Conservation (phyloP, 352 stramenopile genomes). For the Phytophthora pini region DNA sequence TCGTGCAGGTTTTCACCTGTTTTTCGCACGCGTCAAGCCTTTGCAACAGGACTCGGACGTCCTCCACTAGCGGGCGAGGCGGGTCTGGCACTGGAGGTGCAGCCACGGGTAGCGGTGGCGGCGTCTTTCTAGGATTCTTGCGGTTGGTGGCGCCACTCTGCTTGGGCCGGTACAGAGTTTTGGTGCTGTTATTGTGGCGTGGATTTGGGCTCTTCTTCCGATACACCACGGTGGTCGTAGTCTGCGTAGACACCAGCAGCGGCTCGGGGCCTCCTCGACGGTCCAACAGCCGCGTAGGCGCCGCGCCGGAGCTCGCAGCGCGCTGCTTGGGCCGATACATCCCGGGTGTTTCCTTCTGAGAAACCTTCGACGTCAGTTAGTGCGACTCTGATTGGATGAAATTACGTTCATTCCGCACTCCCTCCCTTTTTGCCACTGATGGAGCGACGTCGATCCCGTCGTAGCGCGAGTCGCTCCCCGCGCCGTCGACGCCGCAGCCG, state of each 20-base stretch:
- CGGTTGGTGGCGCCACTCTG: not conserved
- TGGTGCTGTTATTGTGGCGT: conserved; percentile 5
- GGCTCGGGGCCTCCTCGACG: conserved; percentile 1
- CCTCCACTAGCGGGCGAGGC: conserved; percentile 6
- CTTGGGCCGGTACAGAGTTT: conserved; percentile 15
- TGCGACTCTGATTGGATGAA: conserved; percentile 11
- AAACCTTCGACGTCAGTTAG: conserved; percentile 9
- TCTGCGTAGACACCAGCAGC: not conserved
- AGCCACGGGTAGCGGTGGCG: conserved; percentile 1
- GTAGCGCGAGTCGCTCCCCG: conserved; percentile 41
- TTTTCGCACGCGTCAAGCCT: conserved; percentile 29
- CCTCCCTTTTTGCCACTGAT: conserved; percentile 12
- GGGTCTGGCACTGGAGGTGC: conserved; percentile 2
- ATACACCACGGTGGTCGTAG: too few relatives aligned
- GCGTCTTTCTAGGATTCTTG: not conserved
- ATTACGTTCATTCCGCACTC: conserved; percentile 5
- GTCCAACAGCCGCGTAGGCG: conserved; percentile 14
- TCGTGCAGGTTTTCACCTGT: conserved; percentile 21
- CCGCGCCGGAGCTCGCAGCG: not conserved
- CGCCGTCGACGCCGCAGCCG: conserved; percentile 24
- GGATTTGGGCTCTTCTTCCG: conserved; percentile 17
- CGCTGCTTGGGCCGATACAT: conserved; percentile 18
- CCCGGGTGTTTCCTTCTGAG: conserved; percentile 14
- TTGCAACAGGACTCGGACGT: conserved; percentile 23
- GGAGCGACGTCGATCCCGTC: conserved; percentile 28